Conservation (phyloP, 805 yeast species). For the Kodamaea hsintzibuensis region DNA sequence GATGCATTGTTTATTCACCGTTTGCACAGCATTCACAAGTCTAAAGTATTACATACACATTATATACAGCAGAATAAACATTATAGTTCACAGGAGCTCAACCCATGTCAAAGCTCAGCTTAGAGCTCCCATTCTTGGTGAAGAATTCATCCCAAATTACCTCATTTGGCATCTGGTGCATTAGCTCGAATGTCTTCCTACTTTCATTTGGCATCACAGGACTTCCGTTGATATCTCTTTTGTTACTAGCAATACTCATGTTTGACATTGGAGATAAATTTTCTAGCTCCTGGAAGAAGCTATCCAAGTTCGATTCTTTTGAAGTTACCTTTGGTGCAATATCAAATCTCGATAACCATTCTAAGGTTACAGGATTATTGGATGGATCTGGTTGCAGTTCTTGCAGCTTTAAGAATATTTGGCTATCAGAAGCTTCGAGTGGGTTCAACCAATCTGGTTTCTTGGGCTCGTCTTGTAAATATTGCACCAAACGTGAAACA, state of each 20-base stretch:
- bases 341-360: constrained; percentile 35
- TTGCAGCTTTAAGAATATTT: constrained; percentile 1
- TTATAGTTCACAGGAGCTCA: background rate
- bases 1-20: no score
- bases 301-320: constrained; percentile 29
- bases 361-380: constrained; percentile 16
- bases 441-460: constrained; percentile 9
- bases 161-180: constrained; percentile 63
- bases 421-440: constrained; percentile 2
- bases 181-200: constrained; percentile 56
- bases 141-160: constrained; percentile 71
- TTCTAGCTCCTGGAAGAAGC: constrained; percentile 51
- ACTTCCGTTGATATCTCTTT: background rate
- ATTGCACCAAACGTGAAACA: constrained; percentile 39
- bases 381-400: background rate
- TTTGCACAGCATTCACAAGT: no score
- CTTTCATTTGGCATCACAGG: constrained; percentile 42
- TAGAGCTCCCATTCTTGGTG: constrained; percentile 18
- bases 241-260: constrained; percentile 3
- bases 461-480: constrained; percentile 15
- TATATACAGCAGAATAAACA: background rate
- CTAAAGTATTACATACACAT: background rate
- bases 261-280: constrained; percentile 23
- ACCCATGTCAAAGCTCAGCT: constrained; percentile 1
- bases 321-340: background rate